Conservation (phyloP, 331 rosid species). For the Rhamnella rubrinervis region DNA sequence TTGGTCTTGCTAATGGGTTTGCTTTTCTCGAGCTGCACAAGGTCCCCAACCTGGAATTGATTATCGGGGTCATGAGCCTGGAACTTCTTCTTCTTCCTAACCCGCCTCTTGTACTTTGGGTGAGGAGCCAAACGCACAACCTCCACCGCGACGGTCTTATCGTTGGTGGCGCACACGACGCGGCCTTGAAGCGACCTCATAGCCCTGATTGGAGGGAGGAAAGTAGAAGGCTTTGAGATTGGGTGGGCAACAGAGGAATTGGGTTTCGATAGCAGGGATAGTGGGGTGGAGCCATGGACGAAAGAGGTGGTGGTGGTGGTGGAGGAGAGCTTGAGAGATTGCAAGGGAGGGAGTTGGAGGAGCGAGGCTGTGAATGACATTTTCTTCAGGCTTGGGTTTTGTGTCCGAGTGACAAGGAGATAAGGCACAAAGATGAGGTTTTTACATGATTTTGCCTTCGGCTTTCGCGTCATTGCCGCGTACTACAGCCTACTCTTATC, state of each 20-base stretch:
- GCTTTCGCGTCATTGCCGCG: background rate
- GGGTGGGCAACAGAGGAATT: conserved; percentile 22
- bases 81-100: conserved; percentile 91
- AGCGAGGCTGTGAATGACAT: conserved; percentile 47
- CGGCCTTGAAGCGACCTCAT: conserved; percentile 75
- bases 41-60: conserved; percentile 74
- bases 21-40: conserved; percentile 69
- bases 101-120: conserved; percentile 82
- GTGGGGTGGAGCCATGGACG: conserved; percentile 54
- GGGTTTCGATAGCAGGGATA: conserved; percentile 52
- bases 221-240: conserved; percentile 21
- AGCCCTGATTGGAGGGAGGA: conserved; percentile 54
- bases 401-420: conserved; percentile 3
- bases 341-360: conserved; percentile 54
- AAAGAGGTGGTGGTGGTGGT: conserved; percentile 36
- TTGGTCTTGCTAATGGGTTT: conserved; percentile 91
- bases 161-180: conserved; percentile 65
- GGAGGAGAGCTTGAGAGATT: conserved; percentile 44
- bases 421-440: conserved; percentile 17
- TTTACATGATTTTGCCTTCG: background rate
- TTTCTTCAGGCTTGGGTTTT: background rate
- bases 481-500: no score
- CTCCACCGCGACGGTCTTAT: conserved; percentile 86
- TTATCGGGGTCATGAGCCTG: conserved; percentile 93
- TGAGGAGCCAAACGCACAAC: conserved; percentile 83